Percentiles rank a stretch among this genome's conserved stretches.
phyloP scores from a whole-genome alignment of 2,329 filamentous ascomycete species.

The Dactylellina drechsleri region DNA sequence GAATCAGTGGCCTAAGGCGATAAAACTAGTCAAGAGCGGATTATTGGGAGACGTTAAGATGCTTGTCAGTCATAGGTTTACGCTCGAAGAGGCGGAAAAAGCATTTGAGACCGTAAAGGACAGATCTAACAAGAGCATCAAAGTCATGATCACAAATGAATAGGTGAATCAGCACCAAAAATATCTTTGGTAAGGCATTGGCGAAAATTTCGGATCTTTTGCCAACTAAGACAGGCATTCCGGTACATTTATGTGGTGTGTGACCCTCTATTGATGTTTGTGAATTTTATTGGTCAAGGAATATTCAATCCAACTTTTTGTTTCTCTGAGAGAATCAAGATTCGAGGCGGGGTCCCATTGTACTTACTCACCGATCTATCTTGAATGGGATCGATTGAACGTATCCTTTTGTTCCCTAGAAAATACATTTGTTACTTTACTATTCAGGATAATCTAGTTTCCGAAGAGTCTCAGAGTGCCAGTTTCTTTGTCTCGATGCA shows the following conservation, averaged over 20 bases:
- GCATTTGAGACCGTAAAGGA: slow-evolving; percentile 90
- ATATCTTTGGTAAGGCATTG: background rate
- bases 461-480: too few species aligned
- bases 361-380: too few species aligned
- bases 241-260: slow-evolving; percentile 8
- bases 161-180: background rate
- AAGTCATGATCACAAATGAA: slow-evolving; percentile 85
- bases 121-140: slow-evolving; percentile 93
- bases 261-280: too few species aligned
- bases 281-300: too few species aligned
- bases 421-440: too few species aligned
- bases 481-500: too few species aligned
- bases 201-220: background rate
- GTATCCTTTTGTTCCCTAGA: too few species aligned
- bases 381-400: too few species aligned
- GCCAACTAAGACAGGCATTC: slow-evolving; percentile 34
- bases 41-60: slow-evolving; percentile 74
- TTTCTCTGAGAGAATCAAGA: too few species aligned
- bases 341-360: too few species aligned
- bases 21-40: slow-evolving; percentile 83
- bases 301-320: too few species aligned
- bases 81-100: slow-evolving; percentile 84
- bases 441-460: too few species aligned
- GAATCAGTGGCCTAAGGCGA: slow-evolving; percentile 96
- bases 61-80: slow-evolving; percentile 87